Conservation (phyloP, 2,329 filamentous ascomycete genomes). For the Fusarium sp. region DNA sequence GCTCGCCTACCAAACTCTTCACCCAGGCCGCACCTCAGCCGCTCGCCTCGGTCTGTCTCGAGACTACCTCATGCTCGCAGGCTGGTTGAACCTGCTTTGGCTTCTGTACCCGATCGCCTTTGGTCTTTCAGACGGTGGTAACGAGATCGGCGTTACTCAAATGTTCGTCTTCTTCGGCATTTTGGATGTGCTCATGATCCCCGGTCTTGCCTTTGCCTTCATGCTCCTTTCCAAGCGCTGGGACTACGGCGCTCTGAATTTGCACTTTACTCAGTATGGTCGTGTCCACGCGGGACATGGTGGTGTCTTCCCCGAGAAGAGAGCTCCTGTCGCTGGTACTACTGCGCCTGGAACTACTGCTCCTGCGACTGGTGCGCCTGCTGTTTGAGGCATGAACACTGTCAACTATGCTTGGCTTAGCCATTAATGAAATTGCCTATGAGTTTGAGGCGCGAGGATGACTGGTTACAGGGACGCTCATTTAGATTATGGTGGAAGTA, state of each 20-base stretch:
- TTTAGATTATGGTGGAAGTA: not conserved
- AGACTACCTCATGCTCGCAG: slow-evolving; percentile 60
- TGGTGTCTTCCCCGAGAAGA: slow-evolving; percentile 62
- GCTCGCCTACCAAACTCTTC: slow-evolving; percentile 59
- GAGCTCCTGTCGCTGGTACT: slow-evolving; percentile 33
- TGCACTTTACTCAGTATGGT: slow-evolving; percentile 68
- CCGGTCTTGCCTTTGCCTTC: slow-evolving; percentile 58
- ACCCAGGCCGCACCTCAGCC: slow-evolving; percentile 55
- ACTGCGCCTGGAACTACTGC: slow-evolving; percentile 17
- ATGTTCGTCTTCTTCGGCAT: slow-evolving; percentile 60
- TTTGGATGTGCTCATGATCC: slow-evolving; percentile 62
- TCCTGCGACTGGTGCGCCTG: slow-evolving; percentile 25
- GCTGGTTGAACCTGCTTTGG: slow-evolving; percentile 65
- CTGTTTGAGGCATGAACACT: slow-evolving; percentile 11
- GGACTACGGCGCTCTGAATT: slow-evolving; percentile 64
- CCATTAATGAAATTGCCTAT: not conserved
- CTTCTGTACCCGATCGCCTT: slow-evolving; percentile 67
- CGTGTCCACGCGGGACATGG: slow-evolving; percentile 58
- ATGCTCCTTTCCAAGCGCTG: slow-evolving; percentile 60
- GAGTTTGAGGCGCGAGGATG: too few species aligned
- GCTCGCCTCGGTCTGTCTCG: slow-evolving; percentile 56
- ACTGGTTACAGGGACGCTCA: not conserved
- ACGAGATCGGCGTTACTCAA: slow-evolving; percentile 31
- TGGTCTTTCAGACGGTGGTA: slow-evolving; percentile 36
- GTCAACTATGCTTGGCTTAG: not conserved